These are phyloP conservation scores for Curvularia sp. DNA, from an alignment of 2,329 filamentous ascomycete genomes.

Conservation along the genomic window DNA sequence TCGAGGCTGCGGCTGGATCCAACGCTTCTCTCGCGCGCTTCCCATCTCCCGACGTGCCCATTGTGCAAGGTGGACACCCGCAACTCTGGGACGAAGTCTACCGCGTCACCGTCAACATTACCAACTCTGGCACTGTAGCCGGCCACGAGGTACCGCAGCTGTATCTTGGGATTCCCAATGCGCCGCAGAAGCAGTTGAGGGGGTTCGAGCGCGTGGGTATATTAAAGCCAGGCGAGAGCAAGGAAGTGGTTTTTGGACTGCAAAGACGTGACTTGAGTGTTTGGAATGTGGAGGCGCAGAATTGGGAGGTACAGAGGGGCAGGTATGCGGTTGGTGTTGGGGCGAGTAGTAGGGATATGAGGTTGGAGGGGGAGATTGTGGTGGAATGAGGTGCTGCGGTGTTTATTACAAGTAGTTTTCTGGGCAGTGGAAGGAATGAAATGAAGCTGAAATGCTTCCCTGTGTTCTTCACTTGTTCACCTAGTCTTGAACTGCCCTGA, in stretches of 20 bases:
- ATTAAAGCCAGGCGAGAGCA: conserved; percentile 70
- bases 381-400: conserved; percentile 1
- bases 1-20: conserved; percentile 56
- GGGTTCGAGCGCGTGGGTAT: conserved; percentile 75
- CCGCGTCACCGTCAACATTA: conserved; percentile 69
- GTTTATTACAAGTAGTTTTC: no score
- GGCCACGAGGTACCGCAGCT: conserved; percentile 78
- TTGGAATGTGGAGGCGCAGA: conserved; percentile 77
- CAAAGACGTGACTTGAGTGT: conserved; percentile 82
- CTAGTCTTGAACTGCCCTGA: no score
- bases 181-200: conserved; percentile 70
- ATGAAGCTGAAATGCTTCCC: no score
- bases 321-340: conserved; percentile 43
- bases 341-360: conserved; percentile 47
- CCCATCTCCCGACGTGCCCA: conserved; percentile 18
- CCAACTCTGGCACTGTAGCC: conserved; percentile 69
- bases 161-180: conserved; percentile 68
- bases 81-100: conserved; percentile 71
- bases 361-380: conserved; percentile 27
- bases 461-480: no score
- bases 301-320: conserved; percentile 68
- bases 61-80: conserved; percentile 47
- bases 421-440: no score
- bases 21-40: conserved; percentile 40
- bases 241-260: conserved; percentile 68